phyloP scores from a whole-genome alignment of 495 filamentous ascomycete genomes.

The Aspergillus conjunctus region DNA sequence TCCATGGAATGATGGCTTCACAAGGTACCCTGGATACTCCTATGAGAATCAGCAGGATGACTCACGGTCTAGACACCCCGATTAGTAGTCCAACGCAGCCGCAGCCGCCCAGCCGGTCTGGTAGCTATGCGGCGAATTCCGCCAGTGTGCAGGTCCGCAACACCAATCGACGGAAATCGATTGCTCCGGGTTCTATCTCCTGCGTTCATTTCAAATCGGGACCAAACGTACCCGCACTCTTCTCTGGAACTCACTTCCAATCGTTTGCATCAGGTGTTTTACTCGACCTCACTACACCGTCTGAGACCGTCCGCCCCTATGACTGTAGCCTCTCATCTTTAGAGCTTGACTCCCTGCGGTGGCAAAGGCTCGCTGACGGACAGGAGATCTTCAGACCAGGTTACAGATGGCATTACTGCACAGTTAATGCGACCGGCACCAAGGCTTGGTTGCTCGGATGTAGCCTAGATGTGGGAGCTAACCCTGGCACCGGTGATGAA shows the following conservation, averaged over 20 bases:
- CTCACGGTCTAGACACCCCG: slow-evolving; percentile 49
- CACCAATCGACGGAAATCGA: slow-evolving; percentile 66
- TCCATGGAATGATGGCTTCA: slow-evolving; percentile 73
- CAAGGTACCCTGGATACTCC: slow-evolving; percentile 62
- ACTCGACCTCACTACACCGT: slow-evolving; percentile 90
- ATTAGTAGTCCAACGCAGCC: slow-evolving; percentile 41
- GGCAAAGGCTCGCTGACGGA: slow-evolving; percentile 92
- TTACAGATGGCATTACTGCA: slow-evolving; percentile 97
- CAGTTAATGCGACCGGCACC: slow-evolving; percentile 86
- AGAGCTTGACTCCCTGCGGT: slow-evolving; percentile 81
- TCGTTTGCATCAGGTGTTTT: slow-evolving; percentile 90
- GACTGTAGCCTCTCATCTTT: slow-evolving; percentile 90
- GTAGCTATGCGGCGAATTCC: slow-evolving; percentile 86
- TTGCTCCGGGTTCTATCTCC: slow-evolving; percentile 86
- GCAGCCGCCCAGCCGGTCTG: slow-evolving; percentile 55
- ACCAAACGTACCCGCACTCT: slow-evolving; percentile 81
- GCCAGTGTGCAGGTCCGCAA: slow-evolving; percentile 81
- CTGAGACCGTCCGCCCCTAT: slow-evolving; percentile 75
- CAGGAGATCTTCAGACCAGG: slow-evolving; percentile 84
- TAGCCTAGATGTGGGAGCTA: slow-evolving; percentile 62
- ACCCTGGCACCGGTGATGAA: slow-evolving; percentile 61
- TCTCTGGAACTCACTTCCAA: slow-evolving; percentile 90
- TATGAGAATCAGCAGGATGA: slow-evolving; percentile 30
- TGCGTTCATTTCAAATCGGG: slow-evolving; percentile 87
- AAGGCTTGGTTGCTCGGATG: slow-evolving; percentile 97